Percentiles rank a stretch among this genome's conserved stretches.
phyloP scores from a whole-genome alignment of 257 asterid genomes.

The Ballota nigra region DNA sequence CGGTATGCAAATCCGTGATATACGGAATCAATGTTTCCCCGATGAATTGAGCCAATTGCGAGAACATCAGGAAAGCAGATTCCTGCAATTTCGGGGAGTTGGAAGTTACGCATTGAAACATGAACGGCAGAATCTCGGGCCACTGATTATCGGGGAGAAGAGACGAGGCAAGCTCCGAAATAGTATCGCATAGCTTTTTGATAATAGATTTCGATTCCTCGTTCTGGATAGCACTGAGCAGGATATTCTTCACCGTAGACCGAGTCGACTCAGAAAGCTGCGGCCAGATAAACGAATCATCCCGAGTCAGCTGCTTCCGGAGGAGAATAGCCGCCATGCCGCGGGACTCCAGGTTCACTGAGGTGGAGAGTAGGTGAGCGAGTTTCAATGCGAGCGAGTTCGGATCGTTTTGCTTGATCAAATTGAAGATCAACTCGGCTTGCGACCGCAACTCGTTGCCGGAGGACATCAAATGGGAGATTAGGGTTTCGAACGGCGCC shows the following conservation, averaged over 20 bases:
- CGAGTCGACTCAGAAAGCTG: constrained; percentile 56
- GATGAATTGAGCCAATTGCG: constrained; percentile 75
- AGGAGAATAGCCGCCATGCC: constrained; percentile 85
- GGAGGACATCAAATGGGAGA: constrained; percentile 83
- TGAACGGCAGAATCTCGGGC: constrained; percentile 85
- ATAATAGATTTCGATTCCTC: constrained; percentile 63
- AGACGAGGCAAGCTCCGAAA: constrained; percentile 83
- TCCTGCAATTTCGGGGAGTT: constrained; percentile 66
- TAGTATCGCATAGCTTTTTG: constrained; percentile 76
- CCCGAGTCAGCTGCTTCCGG: constrained; percentile 76
- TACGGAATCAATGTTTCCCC: constrained; percentile 68
- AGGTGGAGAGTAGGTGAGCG: constrained; percentile 59
- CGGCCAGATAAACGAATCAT: constrained; percentile 83
- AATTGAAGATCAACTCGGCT: constrained; percentile 81
- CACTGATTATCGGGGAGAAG: constrained; percentile 73
- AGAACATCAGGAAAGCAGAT: constrained; percentile 71
- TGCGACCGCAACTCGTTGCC: constrained; percentile 84
- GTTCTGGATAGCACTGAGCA: constrained; percentile 56
- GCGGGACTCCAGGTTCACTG: constrained; percentile 63
- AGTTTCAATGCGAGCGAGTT: constrained; percentile 71
- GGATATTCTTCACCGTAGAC: constrained; percentile 51
- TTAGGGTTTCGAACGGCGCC: constrained; percentile 72
- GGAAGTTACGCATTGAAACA: constrained; percentile 83
- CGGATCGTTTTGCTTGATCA: constrained; percentile 82
- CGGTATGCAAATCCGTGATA: constrained; percentile 72